Evolutionary conservation across 306 rosid species (phyloP).

Genomic region (Quercus berberidifolia): DNA sequence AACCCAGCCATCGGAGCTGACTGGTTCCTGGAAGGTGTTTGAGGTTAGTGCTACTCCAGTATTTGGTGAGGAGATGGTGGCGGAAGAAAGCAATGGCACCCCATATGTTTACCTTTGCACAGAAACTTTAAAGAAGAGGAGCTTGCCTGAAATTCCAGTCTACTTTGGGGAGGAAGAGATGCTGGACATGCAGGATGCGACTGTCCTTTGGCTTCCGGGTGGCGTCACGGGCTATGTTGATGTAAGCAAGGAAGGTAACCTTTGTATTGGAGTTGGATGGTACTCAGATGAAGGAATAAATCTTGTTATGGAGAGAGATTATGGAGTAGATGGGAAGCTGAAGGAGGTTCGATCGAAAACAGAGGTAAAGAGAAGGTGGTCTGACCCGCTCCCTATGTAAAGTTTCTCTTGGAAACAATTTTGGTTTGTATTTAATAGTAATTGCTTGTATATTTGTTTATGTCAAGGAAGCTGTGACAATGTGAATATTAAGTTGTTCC

Average conservation of each 20-base stretch:
- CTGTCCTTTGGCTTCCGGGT: constrained; percentile 90
- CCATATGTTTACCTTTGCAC: constrained; percentile 70
- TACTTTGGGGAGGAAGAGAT: constrained; percentile 83
- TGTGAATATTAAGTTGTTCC: not conserved
- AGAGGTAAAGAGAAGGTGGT: constrained; percentile 82
- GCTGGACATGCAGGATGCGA: constrained; percentile 67
- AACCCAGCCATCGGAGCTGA: constrained; percentile 59
- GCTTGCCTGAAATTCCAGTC: constrained; percentile 46
- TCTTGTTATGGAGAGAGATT: constrained; percentile 95
- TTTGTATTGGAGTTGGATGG: constrained; percentile 94
- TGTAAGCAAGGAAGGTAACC: constrained; percentile 67
- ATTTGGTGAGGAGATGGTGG: constrained; percentile 38
- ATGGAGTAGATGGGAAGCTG: constrained; percentile 85
- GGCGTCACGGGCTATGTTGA: constrained; percentile 83
- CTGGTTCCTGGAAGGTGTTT: constrained; percentile 90
- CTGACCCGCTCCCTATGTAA: constrained; percentile 44
- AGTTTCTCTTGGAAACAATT: constrained; percentile 1
- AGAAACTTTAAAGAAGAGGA: constrained; percentile 69
- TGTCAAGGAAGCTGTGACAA: not conserved
- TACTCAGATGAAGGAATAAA: constrained; percentile 93
- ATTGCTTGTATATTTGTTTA: constrained; percentile 17
- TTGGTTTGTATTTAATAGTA: constrained; percentile 9
- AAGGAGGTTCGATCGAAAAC: constrained; percentile 76
- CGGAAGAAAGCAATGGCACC: constrained; percentile 23
- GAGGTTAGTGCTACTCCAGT: constrained; percentile 83